Conservation (phyloP, 345 rosid species). For the Eucalyptus regnans region DNA sequence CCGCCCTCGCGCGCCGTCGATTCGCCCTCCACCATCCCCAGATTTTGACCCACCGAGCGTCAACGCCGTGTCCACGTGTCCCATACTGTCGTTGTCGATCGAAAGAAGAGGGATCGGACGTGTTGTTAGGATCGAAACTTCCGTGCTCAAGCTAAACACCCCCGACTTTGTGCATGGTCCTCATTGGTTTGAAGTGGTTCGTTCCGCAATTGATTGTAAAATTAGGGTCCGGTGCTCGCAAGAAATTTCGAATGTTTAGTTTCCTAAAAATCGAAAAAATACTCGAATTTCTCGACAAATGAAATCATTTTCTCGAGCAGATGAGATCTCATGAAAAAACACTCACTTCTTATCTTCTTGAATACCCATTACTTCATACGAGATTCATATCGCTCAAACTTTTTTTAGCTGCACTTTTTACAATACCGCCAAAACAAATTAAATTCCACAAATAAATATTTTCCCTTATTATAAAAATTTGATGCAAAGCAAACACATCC, state of each 20-base stretch:
- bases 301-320: background rate
- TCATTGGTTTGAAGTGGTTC: background rate
- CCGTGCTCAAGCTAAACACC: background rate
- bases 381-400: fast-evolving
- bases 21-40: background rate
- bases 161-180: background rate
- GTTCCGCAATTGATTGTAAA: background rate
- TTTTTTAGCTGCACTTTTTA: fast-evolving
- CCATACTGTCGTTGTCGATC: background rate
- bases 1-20: background rate
- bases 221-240: background rate
- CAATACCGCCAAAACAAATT: fast-evolving
- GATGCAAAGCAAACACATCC: background rate
- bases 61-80: background rate
- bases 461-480: background rate
- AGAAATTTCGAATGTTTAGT: background rate
- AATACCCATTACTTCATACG: background rate
- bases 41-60: background rate
- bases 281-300: background rate
- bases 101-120: background rate
- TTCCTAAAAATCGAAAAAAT: background rate
- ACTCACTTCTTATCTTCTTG: fast-evolving
- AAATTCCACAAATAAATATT: background rate
- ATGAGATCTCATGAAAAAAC: fast-evolving
- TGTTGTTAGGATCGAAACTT: background rate